These are phyloP conservation scores for Garcia nutans DNA, from an alignment of 345 rosid genomes.

Conservation along the genomic window DNA sequence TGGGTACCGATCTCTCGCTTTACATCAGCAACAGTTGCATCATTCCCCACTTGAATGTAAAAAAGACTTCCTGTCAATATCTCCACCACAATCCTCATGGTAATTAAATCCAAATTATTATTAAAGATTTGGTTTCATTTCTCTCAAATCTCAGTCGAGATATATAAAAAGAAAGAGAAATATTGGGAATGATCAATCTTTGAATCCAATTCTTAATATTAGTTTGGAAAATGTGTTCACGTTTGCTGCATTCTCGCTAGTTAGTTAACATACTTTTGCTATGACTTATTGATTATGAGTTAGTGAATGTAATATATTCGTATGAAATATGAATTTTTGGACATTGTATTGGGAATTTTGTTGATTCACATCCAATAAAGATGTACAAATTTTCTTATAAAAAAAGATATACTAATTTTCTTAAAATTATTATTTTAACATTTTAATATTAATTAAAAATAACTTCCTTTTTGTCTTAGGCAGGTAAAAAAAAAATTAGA, in stretches of 20 bases:
- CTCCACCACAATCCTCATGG: slow-evolving; percentile 71
- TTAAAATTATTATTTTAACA: too few species aligned
- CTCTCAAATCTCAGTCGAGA: too few species aligned
- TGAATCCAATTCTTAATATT: not conserved
- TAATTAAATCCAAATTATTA: not conserved
- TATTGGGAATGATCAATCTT: not conserved
- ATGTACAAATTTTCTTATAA: too few species aligned
- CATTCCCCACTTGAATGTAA: slow-evolving; percentile 41
- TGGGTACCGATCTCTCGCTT: slow-evolving; percentile 52
- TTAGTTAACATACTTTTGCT: slow-evolving; percentile 25
- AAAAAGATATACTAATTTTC: too few species aligned
- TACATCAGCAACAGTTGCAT: slow-evolving; percentile 53
- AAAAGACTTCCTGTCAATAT: slow-evolving; percentile 62
- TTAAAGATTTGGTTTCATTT: not conserved
- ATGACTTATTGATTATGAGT: slow-evolving; percentile 2
- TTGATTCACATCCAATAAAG: too few species aligned
- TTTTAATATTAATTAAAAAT: too few species aligned
- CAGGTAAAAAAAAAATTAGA: too few species aligned
- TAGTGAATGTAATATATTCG: not conserved
- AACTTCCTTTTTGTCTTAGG: too few species aligned
- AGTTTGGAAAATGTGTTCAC: slow-evolving; percentile 18
- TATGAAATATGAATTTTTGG: too few species aligned
- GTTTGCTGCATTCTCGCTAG: slow-evolving; percentile 24
- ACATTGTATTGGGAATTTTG: too few species aligned
- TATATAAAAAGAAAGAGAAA: not conserved